A percentile compares a stretch with the other conserved stretches of the same genome.
Conservation (phyloP, 2,329 filamentous ascomycete species). For the Cytospora leucostoma region DNA sequence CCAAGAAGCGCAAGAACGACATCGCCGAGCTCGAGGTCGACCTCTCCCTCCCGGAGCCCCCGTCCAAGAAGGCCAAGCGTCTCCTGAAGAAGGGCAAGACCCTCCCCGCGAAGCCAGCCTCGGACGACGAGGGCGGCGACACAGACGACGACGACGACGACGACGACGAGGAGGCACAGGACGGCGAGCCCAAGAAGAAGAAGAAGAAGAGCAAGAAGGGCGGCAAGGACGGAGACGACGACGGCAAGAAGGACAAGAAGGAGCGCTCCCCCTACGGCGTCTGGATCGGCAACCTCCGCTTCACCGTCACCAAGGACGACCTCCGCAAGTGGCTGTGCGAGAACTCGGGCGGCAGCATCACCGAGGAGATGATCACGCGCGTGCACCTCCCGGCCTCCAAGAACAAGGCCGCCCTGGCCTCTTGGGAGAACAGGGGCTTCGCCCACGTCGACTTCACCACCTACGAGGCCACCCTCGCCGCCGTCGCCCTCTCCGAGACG, state of each 20-base stretch:
- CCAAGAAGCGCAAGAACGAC: conserved; percentile 72
- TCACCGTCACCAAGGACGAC: conserved; percentile 71
- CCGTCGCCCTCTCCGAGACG: conserved; percentile 83
- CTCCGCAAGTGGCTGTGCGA: conserved; percentile 79
- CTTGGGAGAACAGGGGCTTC: conserved; percentile 81
- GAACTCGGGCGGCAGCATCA: conserved; percentile 66
- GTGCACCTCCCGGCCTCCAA: conserved; percentile 74
- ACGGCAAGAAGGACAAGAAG: conserved; percentile 46
- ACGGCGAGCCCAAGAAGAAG: neutral
- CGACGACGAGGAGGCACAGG: neutral
- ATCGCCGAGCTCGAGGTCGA: conserved; percentile 85
- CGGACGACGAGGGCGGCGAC: conserved; percentile 44
- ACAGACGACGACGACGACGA: conserved; percentile 11
- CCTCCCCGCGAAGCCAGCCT: conserved; percentile 48
- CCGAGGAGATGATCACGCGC: conserved; percentile 74
- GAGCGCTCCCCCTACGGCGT: conserved; percentile 79
- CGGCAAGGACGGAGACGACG: conserved; percentile 37
- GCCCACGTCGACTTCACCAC: conserved; percentile 91
- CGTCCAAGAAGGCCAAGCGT: conserved; percentile 90
- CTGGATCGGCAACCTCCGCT: conserved; percentile 97
- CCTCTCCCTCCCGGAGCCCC: conserved; percentile 83
- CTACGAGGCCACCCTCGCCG: conserved; percentile 69
- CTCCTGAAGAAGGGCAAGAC: conserved; percentile 82
- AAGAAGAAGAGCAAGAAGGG: conserved; percentile 33
- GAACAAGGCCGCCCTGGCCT: conserved; percentile 25